Evolutionary conservation across 345 rosid species (phyloP).

Genomic region (Rhodamnia argentea): DNA sequence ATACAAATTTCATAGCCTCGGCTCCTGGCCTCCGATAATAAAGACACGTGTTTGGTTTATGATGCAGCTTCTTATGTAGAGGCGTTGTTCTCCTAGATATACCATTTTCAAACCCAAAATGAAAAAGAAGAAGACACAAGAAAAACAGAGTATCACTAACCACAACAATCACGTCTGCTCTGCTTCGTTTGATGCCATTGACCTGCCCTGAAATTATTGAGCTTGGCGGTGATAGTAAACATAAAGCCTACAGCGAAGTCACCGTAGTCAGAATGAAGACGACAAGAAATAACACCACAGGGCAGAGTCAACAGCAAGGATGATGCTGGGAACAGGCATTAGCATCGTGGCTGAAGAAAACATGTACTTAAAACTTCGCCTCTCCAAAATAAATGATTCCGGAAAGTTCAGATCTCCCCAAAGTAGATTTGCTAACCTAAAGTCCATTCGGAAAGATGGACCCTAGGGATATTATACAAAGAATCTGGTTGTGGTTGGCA

Average conservation of each 20-base stretch:
- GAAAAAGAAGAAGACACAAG: too few relatives aligned
- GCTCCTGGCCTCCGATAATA: not conserved
- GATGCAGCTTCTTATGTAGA: not conserved
- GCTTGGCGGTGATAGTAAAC: conserved; percentile 31
- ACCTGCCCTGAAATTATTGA: conserved; percentile 50
- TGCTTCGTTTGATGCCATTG: conserved; percentile 64
- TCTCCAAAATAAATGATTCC: not conserved
- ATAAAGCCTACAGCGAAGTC: conserved; percentile 48
- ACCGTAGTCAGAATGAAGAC: not conserved
- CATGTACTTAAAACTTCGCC: not conserved
- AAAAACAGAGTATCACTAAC: conserved; percentile 21
- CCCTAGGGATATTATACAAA: too few relatives aligned
- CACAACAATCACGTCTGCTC: conserved; percentile 85
- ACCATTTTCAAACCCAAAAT: too few relatives aligned
- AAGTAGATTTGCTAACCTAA: not conserved
- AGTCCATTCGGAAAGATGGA: not conserved
- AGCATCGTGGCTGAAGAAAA: not conserved
- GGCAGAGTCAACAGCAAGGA: not conserved
- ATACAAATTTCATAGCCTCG: not conserved
- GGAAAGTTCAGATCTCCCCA: not conserved
- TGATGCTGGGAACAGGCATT: not conserved
- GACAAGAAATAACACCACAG: not conserved
- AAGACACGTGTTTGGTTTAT: not conserved
- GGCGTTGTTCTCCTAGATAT: not conserved
- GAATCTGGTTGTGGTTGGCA: not conserved